A percentile compares a stretch with the other conserved stretches of the same genome.
Evolutionary conservation across 176 grass and related monocot genomes (phyloP).

Genomic region (Aegilops longissima): DNA sequence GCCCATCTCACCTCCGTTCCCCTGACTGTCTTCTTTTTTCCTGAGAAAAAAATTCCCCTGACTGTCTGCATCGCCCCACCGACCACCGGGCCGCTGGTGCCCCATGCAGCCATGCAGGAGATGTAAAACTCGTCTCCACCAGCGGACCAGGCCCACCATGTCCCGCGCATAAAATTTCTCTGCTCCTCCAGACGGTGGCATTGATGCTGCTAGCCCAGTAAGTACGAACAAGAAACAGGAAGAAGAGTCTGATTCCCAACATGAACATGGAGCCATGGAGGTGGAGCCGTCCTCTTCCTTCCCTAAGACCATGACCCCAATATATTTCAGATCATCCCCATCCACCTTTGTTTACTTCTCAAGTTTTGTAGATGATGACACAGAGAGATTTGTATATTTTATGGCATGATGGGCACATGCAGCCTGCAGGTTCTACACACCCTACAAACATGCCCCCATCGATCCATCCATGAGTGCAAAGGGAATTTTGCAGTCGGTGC

Average conservation of each 20-base stretch:
- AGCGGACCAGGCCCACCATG: background rate
- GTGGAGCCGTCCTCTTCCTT: background rate
- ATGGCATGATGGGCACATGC: constrained; percentile 47
- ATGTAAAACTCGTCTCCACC: background rate
- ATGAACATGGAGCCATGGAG: background rate
- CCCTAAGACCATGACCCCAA: background rate
- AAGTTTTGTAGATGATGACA: constrained; percentile 27
- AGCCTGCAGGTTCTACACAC: constrained; percentile 31
- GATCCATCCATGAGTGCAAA: constrained; percentile 1
- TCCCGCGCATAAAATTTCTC: background rate
- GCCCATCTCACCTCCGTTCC: background rate
- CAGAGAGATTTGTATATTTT: constrained; percentile 5
- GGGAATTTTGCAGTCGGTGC: constrained; percentile 38
- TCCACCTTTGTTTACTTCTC: constrained; percentile 19
- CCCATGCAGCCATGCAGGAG: background rate
- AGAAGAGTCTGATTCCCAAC: background rate
- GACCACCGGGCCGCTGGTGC: background rate
- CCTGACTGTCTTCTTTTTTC: too few species aligned
- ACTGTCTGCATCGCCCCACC: background rate
- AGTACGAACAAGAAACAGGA: background rate
- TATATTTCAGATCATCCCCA: background rate
- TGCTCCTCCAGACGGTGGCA: background rate
- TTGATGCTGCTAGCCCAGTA: background rate
- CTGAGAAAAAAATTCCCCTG: too few species aligned
- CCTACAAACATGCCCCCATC: constrained; percentile 41